Evolutionary conservation across 345 rosid species (phyloP).

Genomic region (Citropsis articulata): DNA sequence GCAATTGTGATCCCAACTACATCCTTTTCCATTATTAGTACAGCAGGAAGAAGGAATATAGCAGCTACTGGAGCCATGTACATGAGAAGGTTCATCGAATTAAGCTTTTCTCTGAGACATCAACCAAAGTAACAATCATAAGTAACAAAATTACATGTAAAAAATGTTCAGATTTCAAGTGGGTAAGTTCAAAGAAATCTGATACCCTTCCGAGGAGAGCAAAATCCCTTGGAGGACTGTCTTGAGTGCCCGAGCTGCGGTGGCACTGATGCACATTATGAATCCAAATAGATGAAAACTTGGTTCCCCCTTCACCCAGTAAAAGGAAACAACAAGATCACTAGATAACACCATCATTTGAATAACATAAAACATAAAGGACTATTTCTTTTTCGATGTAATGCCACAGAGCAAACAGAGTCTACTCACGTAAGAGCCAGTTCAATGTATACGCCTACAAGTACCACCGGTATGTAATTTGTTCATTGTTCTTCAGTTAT

Average conservation of each 20-base stretch:
- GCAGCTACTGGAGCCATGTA: constrained; percentile 55
- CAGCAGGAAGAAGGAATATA: constrained; percentile 33
- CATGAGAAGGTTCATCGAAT: constrained; percentile 52
- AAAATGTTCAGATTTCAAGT: neutral
- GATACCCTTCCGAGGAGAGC: constrained; percentile 50
- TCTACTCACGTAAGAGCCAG: neutral
- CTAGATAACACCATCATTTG: neutral
- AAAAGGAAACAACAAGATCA: constrained; percentile 6
- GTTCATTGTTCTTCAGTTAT: neutral
- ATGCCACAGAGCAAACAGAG: neutral
- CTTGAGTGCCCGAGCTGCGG: constrained; percentile 51
- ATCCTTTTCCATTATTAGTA: constrained; percentile 31
- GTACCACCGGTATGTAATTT: neutral
- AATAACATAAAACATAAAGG: neutral
- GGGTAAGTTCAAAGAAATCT: neutral
- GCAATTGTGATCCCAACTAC: constrained; percentile 42
- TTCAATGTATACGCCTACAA: too few relatives aligned
- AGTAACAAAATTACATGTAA: neutral
- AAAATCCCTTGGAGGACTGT: constrained; percentile 48
- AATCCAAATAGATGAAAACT: constrained; percentile 50
- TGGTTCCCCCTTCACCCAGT: constrained; percentile 44
- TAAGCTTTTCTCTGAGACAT: constrained; percentile 40
- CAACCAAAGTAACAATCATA: neutral
- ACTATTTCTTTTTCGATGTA: neutral
- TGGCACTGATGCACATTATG: constrained; percentile 39